A percentile compares a stretch with the other conserved stretches of the same genome.
Evolutionary conservation across 1,284 basidiomycete species (phyloP).

Genomic region (Microbotryum silenes-acaulis): DNA sequence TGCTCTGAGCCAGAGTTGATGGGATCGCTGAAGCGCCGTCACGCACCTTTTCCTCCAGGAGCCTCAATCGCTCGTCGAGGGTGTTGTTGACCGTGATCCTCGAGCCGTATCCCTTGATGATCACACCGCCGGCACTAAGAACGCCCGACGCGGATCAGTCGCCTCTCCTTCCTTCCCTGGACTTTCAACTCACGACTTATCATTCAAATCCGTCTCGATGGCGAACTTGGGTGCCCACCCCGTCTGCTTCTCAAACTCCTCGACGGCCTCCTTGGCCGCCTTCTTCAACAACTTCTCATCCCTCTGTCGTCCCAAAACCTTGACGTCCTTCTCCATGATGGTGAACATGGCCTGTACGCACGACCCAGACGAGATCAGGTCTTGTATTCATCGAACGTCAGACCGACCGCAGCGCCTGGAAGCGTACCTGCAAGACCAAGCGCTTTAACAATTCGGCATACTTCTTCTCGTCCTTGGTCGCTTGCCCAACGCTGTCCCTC

Average conservation of each 20-base stretch:
- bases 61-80: conserved; percentile 72
- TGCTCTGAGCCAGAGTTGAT: background rate
- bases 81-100: conserved; percentile 88
- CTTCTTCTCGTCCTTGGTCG: conserved; percentile 61
- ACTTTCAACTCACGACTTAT: conserved; percentile 55
- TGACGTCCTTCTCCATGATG: conserved; percentile 62
- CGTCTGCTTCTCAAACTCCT: conserved; percentile 63
- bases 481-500: conserved; percentile 55
- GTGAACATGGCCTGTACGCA: conserved; percentile 47
- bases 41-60: conserved; percentile 78
- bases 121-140: conserved; percentile 70
- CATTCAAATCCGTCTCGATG: conserved; percentile 59
- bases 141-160: too few relatives aligned
- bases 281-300: conserved; percentile 54
- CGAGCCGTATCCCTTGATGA: conserved; percentile 59
- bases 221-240: conserved; percentile 58
- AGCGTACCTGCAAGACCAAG: conserved; percentile 65
- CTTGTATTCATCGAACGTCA: background rate
- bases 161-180: background rate
- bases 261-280: conserved; percentile 57
- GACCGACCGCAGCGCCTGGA: background rate
- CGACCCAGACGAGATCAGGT: background rate
- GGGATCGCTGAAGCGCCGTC: background rate
- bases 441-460: conserved; percentile 73
- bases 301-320: conserved; percentile 55